These are phyloP conservation scores for Plasmopara viticola DNA, from an alignment of 352 stramenopile species.

Conservation along the genomic window DNA sequence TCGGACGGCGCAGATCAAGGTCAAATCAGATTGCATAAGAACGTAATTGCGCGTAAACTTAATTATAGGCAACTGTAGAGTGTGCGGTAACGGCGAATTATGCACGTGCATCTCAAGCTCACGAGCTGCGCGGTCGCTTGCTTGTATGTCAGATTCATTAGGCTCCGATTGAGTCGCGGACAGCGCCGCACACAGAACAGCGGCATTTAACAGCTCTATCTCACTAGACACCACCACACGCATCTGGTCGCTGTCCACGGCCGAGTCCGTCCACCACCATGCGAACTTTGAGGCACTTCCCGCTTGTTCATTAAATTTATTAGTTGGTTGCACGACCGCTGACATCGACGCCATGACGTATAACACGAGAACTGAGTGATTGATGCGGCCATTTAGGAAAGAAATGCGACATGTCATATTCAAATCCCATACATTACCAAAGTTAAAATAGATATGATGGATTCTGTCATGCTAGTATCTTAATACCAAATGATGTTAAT, in stretches of 20 bases:
- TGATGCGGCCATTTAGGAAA: background rate
- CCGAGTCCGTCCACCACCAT: conserved; percentile 46
- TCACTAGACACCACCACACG: conserved; percentile 40
- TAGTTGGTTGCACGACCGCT: conserved; percentile 8
- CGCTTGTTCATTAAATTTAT: conserved; percentile 5
- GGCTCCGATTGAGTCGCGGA: conserved; percentile 26
- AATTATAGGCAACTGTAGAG: conserved; percentile 48
- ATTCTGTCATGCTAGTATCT: too few relatives aligned
- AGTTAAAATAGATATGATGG: too few relatives aligned
- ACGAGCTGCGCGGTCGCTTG: conserved; percentile 16
- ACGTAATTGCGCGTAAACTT: conserved; percentile 47
- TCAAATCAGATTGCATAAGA: conserved; percentile 52
- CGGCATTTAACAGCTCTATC: conserved; percentile 66
- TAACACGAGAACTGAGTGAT: background rate
- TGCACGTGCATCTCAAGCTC: conserved; percentile 54
- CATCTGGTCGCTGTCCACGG: conserved; percentile 7
- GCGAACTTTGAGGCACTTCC: conserved; percentile 1
- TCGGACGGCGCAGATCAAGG: conserved; percentile 62
- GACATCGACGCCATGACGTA: conserved; percentile 11
- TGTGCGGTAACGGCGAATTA: conserved; percentile 62
- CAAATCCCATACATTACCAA: too few relatives aligned
- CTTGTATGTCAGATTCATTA: conserved; percentile 10
- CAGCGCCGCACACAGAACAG: conserved; percentile 66
- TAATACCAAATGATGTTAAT: too few relatives aligned
- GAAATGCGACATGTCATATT: background rate